A percentile compares a stretch with the other conserved stretches of the same genome.
Conservation (phyloP, 495 filamentous ascomycete species). For the Aspergillus kassunensis region DNA sequence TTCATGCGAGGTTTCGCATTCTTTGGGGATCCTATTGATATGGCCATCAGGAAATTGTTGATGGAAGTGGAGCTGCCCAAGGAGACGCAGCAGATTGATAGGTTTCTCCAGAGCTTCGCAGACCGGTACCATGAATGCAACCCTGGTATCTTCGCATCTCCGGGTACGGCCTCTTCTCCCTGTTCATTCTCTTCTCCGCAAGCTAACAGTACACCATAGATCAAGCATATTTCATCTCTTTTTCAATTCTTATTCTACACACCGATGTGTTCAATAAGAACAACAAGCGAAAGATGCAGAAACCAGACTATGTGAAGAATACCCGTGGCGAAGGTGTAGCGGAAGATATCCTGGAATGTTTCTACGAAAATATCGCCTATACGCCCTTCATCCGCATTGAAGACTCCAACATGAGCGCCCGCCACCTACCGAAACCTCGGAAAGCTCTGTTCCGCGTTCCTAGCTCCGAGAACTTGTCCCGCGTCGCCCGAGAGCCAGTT, state of each 20-base stretch:
- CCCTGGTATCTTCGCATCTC: conserved; percentile 83
- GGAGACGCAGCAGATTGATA: conserved; percentile 97
- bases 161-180: conserved; percentile 43
- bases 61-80: conserved; percentile 97
- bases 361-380: conserved; percentile 97
- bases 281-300: conserved; percentile 99
- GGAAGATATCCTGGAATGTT: conserved; percentile 89
- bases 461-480: conserved; percentile 61
- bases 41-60: conserved; percentile 90
- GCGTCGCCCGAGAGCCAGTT: conserved; percentile 73
- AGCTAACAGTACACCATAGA: conserved; percentile 44
- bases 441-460: conserved; percentile 68
- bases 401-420: conserved; percentile 81
- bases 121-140: conserved; percentile 99
- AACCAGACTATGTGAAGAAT: conserved; percentile 92
- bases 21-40: conserved; percentile 94
- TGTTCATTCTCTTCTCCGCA: background rate
- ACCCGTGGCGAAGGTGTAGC: conserved; percentile 83
- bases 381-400: conserved; percentile 97
- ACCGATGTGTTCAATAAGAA: conserved; percentile 99
- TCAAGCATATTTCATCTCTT: conserved; percentile 95
- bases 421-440: conserved; percentile 67
- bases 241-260: conserved; percentile 92
- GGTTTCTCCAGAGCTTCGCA: conserved; percentile 88
- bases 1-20: conserved; percentile 94